Evolutionary conservation across 306 rosid genomes (phyloP), one percentile per base, ranked within the genome.

Genomic region (Gleditsia sinensis): DNA sequence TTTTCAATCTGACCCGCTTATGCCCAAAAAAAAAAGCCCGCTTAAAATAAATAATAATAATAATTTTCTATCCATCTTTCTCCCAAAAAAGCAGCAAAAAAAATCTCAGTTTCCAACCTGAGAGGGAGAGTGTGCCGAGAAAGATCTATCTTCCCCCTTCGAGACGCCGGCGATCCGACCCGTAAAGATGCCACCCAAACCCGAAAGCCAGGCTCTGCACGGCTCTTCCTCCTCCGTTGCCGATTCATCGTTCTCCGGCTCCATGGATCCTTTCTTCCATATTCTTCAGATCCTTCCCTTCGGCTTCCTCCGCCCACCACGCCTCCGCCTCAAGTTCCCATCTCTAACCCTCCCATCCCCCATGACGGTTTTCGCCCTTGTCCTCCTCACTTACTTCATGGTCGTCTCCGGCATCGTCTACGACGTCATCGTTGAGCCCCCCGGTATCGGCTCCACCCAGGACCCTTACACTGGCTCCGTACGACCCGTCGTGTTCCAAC

Each of bases 351-450:
- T 85, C 12, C 92, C 88, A 1, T 86, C 90, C 9, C 85, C 88
- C 19, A 86, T 85, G 88, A 82, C 90, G 34, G 90, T 89, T 69
- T 85, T 80, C 73, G 83, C 92, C 48, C 83, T 95, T 11, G 87
- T 90, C 77, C 99, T 92, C 71, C 91, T 92, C 75, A 92, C 99
- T 69, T 90, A 95, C 86, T 95, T 92, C 90, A 88, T 95, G 92
- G 97, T 95, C 34, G 92, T 95, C 61, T 95, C 99, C 19, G 99
- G 99, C 40, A 80, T 95, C 74, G 88, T 95, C 68, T 95, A 95
- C 80, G 98, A 95, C 80, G 87, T 95, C 68, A 95, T 95, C 82
- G 96, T 92, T 0, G 98, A 95, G 83, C 99, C 99, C 14, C 98
- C 98, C 0, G 97, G 99, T 36, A 95, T 92, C 69, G 99, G 98